Evolutionary conservation across 495 filamentous ascomycete genomes (phyloP), one percentile per base, ranked within the genome.

Genomic region (Choiromyces venosus): DNA sequence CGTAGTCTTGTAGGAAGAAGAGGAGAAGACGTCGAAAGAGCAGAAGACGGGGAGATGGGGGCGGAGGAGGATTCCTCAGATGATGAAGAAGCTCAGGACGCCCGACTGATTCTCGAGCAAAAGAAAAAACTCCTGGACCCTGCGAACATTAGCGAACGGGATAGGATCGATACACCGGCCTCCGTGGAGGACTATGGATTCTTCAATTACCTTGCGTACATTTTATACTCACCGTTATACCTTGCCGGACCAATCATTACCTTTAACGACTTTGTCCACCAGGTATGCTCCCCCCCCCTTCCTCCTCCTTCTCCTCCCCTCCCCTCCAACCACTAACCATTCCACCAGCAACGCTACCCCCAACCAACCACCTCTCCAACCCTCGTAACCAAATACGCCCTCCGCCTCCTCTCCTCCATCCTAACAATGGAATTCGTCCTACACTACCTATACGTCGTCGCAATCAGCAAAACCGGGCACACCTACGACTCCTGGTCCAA

Each of bases 101-200:
- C 52, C 52, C 74, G 65, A 75, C 79, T 80, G 78, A 80, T 80
- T 42, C 42, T 56, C 70, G 78, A 84, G 76, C 86, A 85, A 83
- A 97, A 98, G 96, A 98, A 97, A 94, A 98, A 97, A 82, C 92
- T 95, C 86, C 87, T 96, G 68, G 93, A 98, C 86, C 91, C 91
- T 25, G 84, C 91, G 65, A 87, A 88, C 76, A 87, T 98, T 21
- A 94, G 92, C 18, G 96, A 98, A 78, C 86, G 91, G 76, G 95
- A 98, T 74, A 90, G 95, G 8, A 86, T 97, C 68, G 85, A 85
- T 46, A 89, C 89, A 65, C 92, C 96, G 0, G 92, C 93, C 7
- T 86, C 87, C 68, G 80, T 85, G 0, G 82, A 85, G 10, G 91
- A 94, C 74, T 99, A 88, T 83, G 87, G 87, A 35, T 93, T 95